Evolutionary conservation across 2,329 filamentous ascomycete species (phyloP).

Genomic region (Penicillium brasilianum): DNA sequence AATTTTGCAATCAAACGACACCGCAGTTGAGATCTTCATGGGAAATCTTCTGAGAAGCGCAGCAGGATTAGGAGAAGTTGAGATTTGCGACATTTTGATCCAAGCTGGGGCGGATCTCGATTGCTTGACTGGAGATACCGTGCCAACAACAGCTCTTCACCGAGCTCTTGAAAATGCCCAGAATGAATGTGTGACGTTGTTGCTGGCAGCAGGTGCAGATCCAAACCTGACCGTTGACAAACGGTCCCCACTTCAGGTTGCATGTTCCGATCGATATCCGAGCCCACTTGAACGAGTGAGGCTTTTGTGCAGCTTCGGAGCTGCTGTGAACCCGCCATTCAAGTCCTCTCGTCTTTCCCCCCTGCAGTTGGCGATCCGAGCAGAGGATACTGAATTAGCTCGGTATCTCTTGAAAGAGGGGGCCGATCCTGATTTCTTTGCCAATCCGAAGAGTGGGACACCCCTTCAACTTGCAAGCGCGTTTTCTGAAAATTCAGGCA

Average conservation of each 20-base stretch:
- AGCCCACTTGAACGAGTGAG: conserved; percentile 18
- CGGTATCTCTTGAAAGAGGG: conserved; percentile 5
- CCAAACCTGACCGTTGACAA: conserved; percentile 17
- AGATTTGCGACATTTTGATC: conserved; percentile 23
- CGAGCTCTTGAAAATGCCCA: conserved; percentile 12
- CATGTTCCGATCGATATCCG: not conserved
- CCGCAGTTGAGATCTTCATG: conserved; percentile 26
- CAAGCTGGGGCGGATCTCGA: conserved; percentile 16
- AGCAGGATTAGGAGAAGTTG: conserved; percentile 20
- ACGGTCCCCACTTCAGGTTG: conserved; percentile 10
- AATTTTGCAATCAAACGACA: conserved; percentile 20
- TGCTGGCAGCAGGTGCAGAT: conserved; percentile 25
- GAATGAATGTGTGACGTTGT: conserved; percentile 23
- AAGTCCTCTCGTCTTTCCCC: conserved; percentile 1
- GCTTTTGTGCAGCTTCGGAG: conserved; percentile 24
- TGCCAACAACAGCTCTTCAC: conserved; percentile 19
- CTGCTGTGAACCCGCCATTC: conserved; percentile 19
- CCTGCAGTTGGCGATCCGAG: conserved; percentile 1
- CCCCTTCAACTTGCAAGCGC: conserved; percentile 22
- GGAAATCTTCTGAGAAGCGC: conserved; percentile 24
- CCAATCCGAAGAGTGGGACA: conserved; percentile 8
- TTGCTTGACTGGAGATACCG: conserved; percentile 6
- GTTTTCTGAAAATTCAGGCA: conserved; percentile 10
- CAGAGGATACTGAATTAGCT: conserved; percentile 5
- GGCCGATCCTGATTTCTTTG: conserved; percentile 10